Evolutionary conservation across 352 stramenopile genomes (phyloP), one percentile per base, ranked within the genome.

Genomic region (Globisporangium carolinianum): DNA sequence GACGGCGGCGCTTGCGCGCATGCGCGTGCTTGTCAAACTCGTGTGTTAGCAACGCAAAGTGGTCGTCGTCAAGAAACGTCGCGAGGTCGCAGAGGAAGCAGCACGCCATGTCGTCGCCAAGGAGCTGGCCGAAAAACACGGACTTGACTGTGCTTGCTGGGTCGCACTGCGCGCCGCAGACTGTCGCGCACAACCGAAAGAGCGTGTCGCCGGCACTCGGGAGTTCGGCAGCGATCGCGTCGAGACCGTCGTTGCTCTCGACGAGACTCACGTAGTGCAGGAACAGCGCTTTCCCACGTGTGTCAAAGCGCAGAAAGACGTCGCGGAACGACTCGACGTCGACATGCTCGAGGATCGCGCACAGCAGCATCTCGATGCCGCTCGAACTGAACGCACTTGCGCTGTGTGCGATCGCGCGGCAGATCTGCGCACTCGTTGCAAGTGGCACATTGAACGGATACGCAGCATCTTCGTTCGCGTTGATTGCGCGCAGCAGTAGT

Each of bases 281-380:
- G 53, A 88, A 86, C 9, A 73, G 72, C 47, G 75, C 73, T 49
- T 87, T 87, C 0, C 66, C 76, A 18, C 82, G 71, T 1, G 63
- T 56, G 38, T 85, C 76, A 36, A 90, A 90, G 43, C 75, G 70
- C 46, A 82, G 77, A 48, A 80, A 90, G 24, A 88, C 67, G 39
- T 88, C 76, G 47, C 66, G 70, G 58, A 90, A 90, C 47, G 78
- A 87, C n/a, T 83, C 76, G 2, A 67, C 58, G 7, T 90, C 80
- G 8, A 90, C 57, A 35, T 79, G 65, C 38, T 86, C 74, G 12
- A 88, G 59, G 35, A 90, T 83, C 35, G 80, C 72, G 43, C 76
- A 87, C 15, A 90, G 39, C 7, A 88, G 75, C 80, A 90, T 90
- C 43, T 90, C 78, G 24, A 78, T 82, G 6, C 80, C 80, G n/a